phyloP scores from a whole-genome alignment of 2,329 filamentous ascomycete species.

The Colletotrichum paranaense region DNA sequence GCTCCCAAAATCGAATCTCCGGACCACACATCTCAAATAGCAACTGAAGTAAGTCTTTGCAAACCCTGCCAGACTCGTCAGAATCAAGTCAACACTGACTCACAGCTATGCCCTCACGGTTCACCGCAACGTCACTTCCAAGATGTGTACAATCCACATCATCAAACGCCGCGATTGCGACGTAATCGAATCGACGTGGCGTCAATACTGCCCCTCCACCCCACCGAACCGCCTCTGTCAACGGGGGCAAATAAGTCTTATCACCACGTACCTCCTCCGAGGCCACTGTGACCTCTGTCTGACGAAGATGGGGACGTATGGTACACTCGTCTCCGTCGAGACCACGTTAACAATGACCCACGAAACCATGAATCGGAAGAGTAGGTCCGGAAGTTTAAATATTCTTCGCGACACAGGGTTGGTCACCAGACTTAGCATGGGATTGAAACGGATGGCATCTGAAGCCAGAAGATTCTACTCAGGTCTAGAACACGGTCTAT shows the following conservation, averaged over 20 bases:
- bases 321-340: not conserved
- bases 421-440: not conserved
- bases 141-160: conserved; percentile 21
- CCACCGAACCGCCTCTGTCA: not conserved
- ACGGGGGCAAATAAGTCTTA: not conserved
- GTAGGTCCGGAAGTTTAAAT: not conserved
- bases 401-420: not conserved
- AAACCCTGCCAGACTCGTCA: not conserved
- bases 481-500: not conserved
- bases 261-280: conserved; percentile 2
- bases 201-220: not conserved
- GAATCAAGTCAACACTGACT: not conserved
- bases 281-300: not conserved
- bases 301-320: not conserved
- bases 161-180: not conserved
- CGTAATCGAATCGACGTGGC: not conserved
- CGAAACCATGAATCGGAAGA: not conserved
- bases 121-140: not conserved
- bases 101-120: not conserved
- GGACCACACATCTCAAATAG: not conserved
- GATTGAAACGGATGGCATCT: not conserved
- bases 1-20: too few relatives aligned
- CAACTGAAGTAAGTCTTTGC: not conserved
- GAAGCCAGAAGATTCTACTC: not conserved
- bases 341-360: not conserved